phyloP scores from a whole-genome alignment of 2,329 filamentous ascomycete genomes.

The Penicillium aurantiogriseum region DNA sequence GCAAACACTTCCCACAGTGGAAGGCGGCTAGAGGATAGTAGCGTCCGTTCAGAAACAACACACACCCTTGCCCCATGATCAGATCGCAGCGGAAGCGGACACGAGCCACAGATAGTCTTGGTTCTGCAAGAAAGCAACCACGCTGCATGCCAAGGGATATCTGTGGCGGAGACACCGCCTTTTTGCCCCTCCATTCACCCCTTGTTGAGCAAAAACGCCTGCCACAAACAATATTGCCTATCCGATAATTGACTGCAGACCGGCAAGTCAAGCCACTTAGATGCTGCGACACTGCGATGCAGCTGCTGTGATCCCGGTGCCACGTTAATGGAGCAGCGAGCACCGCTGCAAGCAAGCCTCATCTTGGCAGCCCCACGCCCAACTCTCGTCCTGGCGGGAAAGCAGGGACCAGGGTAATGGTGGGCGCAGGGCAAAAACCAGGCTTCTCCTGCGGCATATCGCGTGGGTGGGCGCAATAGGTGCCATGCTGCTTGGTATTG shows the following conservation, averaged over 20 bases:
- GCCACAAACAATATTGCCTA: conserved; percentile 2
- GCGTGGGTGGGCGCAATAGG: neutral
- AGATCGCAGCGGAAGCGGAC: conserved; percentile 4
- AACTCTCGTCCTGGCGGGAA: conserved; percentile 7
- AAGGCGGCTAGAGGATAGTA: neutral
- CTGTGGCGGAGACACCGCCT: conserved; percentile 23
- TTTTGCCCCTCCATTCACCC: conserved; percentile 17
- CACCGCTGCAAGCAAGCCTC: conserved; percentile 6
- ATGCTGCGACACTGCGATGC: conserved; percentile 9
- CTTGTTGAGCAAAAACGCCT: neutral
- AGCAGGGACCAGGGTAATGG: conserved; percentile 5
- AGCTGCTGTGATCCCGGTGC: conserved; percentile 16
- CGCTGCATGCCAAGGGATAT: conserved; percentile 19
- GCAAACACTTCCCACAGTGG: neutral
- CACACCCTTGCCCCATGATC: conserved; percentile 4
- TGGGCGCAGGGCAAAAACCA: conserved; percentile 7
- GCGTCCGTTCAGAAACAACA: neutral
- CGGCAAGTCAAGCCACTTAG: conserved; percentile 12
- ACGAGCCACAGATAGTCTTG: conserved; percentile 19
- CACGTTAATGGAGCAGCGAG: conserved; percentile 16
- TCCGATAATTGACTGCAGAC: conserved; percentile 1
- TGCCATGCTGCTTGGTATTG: conserved; percentile 6
- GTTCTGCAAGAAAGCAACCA: conserved; percentile 19
- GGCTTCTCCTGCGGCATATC: neutral
- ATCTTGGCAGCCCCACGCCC: conserved; percentile 16